phyloP scores from a whole-genome alignment of 2,329 filamentous ascomycete species.

The Cladophialophora chaetospira region DNA sequence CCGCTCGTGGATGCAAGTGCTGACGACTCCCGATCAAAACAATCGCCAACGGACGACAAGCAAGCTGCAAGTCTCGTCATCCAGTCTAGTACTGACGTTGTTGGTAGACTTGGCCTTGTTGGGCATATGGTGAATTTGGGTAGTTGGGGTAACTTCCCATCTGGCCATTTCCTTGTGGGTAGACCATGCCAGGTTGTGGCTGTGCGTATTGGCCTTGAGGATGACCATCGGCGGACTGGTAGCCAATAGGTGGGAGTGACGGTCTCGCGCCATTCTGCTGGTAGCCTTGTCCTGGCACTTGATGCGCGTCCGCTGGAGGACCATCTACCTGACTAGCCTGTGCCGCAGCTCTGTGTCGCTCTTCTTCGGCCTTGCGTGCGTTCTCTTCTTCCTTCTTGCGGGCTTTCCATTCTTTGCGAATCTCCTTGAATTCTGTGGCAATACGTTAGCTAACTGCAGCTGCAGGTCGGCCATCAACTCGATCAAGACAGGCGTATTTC shows the following conservation, averaged over 20 bases:
- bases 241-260: conserved; percentile 75
- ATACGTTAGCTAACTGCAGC: conserved; percentile 15
- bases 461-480: too few species aligned
- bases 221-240: conserved; percentile 61
- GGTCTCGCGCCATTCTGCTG: conserved; percentile 57
- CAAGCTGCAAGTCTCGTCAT: background rate
- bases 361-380: conserved; percentile 84
- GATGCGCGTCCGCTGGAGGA: conserved; percentile 46
- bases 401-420: conserved; percentile 98
- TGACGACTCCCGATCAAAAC: background rate
- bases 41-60: conserved; percentile 2
- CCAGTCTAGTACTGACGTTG: conserved; percentile 48
- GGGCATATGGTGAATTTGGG: conserved; percentile 53
- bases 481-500: too few species aligned
- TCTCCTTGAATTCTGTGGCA: conserved; percentile 89
- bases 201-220: conserved; percentile 64
- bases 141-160: conserved; percentile 51
- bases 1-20: background rate
- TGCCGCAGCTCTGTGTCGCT: conserved; percentile 65
- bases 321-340: conserved; percentile 56
- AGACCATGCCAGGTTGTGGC: conserved; percentile 48
- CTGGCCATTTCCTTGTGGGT: conserved; percentile 50
- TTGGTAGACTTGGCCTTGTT: conserved; percentile 54
- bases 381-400: conserved; percentile 99
- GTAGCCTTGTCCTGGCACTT: conserved; percentile 42